A percentile compares a stretch with the other conserved stretches of the same genome.
Evolutionary conservation across 441 rosid species (phyloP).

Genomic region (Adansonia gregorii): DNA sequence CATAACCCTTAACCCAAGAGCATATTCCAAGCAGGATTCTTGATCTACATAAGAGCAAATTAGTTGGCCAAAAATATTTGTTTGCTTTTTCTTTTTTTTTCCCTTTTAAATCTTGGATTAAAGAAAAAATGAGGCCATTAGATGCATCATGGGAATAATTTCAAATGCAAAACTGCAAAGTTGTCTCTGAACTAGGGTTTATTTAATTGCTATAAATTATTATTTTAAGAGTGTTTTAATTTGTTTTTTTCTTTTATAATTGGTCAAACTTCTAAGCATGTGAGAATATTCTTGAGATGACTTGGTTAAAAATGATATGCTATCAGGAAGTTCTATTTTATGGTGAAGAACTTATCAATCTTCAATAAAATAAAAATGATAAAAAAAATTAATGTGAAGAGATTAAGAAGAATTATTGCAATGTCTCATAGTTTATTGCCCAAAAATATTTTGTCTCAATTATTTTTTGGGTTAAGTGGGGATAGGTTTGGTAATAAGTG

Average conservation of each 20-base stretch:
- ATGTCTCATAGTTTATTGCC: not conserved
- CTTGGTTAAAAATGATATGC: not conserved
- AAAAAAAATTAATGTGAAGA: not conserved
- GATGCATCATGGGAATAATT: not conserved
- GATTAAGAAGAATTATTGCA: not conserved
- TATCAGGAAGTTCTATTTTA: not conserved
- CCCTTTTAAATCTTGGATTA: not conserved
- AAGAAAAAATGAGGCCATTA: not conserved
- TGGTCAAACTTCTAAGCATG: not conserved
- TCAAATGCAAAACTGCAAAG: no score
- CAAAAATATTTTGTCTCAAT: not conserved
- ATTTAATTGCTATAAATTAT: no score
- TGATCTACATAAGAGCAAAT: not conserved
- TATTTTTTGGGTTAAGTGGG: not conserved
- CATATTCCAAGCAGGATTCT: not conserved
- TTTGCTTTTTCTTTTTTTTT: not conserved
- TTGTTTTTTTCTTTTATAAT: no score
- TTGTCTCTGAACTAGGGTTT: no score
- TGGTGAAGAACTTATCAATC: not conserved
- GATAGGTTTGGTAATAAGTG: not conserved
- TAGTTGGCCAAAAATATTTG: not conserved
- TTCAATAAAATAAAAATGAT: not conserved
- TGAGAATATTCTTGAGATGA: slow-evolving; percentile 14
- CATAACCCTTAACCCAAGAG: not conserved
- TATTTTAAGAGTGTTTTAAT: no score